Evolutionary conservation across 306 rosid species (phyloP).

Genomic region (Vicia villosa): DNA sequence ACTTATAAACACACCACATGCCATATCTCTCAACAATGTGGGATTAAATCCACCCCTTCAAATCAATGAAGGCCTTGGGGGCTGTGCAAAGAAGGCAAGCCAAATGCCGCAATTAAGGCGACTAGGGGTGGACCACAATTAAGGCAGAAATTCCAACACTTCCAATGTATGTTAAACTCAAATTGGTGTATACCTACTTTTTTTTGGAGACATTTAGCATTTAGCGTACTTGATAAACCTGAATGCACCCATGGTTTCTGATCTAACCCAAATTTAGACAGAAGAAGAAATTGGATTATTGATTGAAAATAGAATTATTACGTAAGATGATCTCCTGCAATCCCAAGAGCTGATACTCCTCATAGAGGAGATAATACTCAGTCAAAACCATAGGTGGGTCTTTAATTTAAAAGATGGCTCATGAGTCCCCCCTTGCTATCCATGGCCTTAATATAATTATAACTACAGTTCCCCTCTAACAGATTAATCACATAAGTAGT

Average conservation of each 20-base stretch:
- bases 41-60: too few species aligned
- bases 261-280: not conserved
- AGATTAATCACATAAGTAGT: not conserved
- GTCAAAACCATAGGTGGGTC: not conserved
- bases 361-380: not conserved
- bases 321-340: not conserved
- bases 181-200: not conserved
- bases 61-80: too few species aligned
- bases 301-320: not conserved
- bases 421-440: not conserved
- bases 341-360: not conserved
- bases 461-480: not conserved
- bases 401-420: not conserved
- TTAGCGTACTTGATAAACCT: not conserved
- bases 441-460: not conserved
- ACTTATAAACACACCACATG: too few species aligned
- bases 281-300: not conserved
- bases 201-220: not conserved
- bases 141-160: too few species aligned
- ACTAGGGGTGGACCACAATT: too few species aligned
- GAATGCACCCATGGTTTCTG: not conserved
- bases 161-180: constrained; percentile 24
- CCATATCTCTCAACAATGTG: too few species aligned
- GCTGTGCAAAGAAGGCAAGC: too few species aligned
- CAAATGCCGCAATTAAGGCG: too few species aligned